Conservation (phyloP, 192 early-diverging fungal genomes). For the Rhizoclosmatium sp. region DNA sequence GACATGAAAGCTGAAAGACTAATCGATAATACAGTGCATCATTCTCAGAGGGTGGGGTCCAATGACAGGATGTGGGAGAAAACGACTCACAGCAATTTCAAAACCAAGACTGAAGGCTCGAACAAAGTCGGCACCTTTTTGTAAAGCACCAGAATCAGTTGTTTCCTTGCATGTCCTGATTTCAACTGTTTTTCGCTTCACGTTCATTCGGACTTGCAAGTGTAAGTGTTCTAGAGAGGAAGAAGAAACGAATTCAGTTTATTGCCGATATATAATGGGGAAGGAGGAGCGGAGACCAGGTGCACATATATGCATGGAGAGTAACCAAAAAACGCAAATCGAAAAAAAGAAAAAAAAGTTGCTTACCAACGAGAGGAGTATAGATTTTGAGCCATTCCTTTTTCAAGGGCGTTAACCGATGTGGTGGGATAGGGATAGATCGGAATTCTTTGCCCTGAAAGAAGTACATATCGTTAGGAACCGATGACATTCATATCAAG, state of each 20-base stretch:
- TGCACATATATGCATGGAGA: background rate
- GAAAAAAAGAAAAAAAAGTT: slow-evolving; percentile 14
- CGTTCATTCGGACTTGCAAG: slow-evolving; percentile 95
- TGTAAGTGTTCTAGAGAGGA: slow-evolving; percentile 78
- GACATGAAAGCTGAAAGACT: too few relatives aligned
- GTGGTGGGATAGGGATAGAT: slow-evolving; percentile 91
- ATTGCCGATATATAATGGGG: background rate
- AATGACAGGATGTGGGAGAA: background rate
- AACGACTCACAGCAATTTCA: slow-evolving; percentile 64
- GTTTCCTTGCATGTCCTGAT: slow-evolving; percentile 86
- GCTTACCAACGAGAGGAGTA: slow-evolving; percentile 80
- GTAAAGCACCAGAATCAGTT: slow-evolving; percentile 85
- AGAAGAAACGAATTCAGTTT: background rate
- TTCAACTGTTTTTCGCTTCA: slow-evolving; percentile 89
- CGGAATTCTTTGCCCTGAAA: slow-evolving; percentile 57
- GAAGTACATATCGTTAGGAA: background rate
- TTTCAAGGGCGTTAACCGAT: slow-evolving; percentile 90
- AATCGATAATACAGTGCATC: too few relatives aligned
- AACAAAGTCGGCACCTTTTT: slow-evolving; percentile 97
- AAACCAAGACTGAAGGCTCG: slow-evolving; percentile 94
- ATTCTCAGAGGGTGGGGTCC: too few relatives aligned
- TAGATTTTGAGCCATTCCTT: slow-evolving; percentile 96
- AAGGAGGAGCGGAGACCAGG: background rate
- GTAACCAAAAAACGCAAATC: background rate
- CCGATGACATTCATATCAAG: too few relatives aligned